Base-by-base conservation (phyloP, 2,329 filamentous ascomycete genomes). In the Alternaria sp. region DNA sequence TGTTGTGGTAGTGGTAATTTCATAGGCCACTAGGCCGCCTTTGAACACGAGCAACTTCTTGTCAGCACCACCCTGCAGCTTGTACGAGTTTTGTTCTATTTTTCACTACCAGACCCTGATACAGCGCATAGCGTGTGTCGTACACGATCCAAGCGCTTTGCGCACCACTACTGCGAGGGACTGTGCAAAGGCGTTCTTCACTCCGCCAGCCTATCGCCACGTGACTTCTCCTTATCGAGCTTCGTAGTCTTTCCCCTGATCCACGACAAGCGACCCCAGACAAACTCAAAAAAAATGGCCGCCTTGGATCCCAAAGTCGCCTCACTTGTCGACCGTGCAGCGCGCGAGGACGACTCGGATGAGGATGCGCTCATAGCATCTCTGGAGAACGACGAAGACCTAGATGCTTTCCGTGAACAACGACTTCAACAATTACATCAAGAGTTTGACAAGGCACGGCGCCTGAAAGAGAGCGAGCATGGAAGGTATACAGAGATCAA, bases 331-430 rank as follows among this genome's bases (percentile, higher is more conserved):
- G 85, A 84, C 72, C 71, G 72, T 46, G 74, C 72, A 30, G 66
- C 68, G 51, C 70, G 80, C 59, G 74, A 75, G 36, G 75, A 79
- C 61, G 83, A 85, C 64, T 82, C 81, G 5, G 85, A 87, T 63
- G 84, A 87, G 72, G 87, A 88, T 69, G 85, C 85, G 46, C 81
- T 89, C 55, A 86, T 89, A 65, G 85, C 84, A 36, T 81, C 84
- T 55, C 82, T 89, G n/a, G 82, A 84, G 71, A 83, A 87, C 61
- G 83, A 87, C 71, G 76, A 80, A 30, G 81, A 82, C 6, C 71
- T 87, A 32, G 81, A 84, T 65, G 79, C 80, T 54, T 86, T 88
- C 72, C 85, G 86, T 58, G 85, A 86, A 65, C 82, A 84, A 65
- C 81, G 86, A 38, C 80, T 87, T 53, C 84, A 87, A 63, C 85